Conservation (phyloP, 2,329 filamentous ascomycete species). For the Fusarium nygamai region DNA sequence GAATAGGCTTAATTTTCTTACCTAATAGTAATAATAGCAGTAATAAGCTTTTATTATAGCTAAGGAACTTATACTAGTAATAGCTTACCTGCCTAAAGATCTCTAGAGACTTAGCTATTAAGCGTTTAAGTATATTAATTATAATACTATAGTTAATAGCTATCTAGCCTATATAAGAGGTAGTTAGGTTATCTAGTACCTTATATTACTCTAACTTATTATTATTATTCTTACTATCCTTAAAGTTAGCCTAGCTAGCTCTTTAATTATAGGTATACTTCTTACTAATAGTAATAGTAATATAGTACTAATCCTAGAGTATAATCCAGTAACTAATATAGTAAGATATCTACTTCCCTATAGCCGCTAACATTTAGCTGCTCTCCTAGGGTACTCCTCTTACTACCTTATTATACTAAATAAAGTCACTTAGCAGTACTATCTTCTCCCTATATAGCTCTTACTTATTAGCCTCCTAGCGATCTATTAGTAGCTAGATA, state of each 20-base stretch:
- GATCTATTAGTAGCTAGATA: not conserved
- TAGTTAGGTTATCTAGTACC: not conserved
- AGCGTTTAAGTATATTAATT: not conserved
- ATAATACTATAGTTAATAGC: not conserved
- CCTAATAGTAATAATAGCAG: not conserved
- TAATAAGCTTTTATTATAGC: not conserved
- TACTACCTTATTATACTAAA: not conserved
- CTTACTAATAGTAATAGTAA: not conserved
- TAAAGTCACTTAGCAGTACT: not conserved
- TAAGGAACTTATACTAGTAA: not conserved
- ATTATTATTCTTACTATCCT: too few species aligned
- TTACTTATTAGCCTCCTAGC: not conserved
- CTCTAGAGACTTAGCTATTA: not conserved
- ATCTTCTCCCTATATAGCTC: not conserved
- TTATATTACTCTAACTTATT: not conserved
- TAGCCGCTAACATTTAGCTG: not conserved
- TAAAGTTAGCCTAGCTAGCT: too few species aligned
- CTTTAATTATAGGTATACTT: not conserved
- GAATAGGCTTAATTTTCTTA: not conserved
- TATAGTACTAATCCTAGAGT: not conserved
- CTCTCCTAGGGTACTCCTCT: not conserved
- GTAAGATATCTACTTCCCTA: not conserved
- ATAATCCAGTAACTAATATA: not conserved
- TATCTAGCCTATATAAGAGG: not conserved
- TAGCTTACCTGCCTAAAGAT: not conserved